Conservation (phyloP, 2,329 filamentous ascomycete genomes). For the Teratosphaeria epicoccoides region DNA sequence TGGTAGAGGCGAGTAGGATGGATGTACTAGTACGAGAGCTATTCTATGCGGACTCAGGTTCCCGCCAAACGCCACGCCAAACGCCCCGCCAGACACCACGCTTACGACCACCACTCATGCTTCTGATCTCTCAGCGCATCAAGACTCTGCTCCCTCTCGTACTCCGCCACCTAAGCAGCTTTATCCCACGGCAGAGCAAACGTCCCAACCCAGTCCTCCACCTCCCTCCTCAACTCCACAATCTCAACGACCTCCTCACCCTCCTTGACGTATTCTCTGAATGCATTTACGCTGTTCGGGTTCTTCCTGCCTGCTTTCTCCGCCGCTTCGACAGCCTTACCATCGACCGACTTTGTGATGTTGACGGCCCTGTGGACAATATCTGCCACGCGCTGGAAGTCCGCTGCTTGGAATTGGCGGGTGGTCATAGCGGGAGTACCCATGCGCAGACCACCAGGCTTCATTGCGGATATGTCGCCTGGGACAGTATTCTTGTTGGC, state of each 20-base stretch:
- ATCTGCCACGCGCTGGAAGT: conserved; percentile 78
- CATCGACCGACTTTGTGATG: conserved; percentile 67
- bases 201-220: conserved; percentile 59
- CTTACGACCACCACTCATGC: conserved; percentile 2
- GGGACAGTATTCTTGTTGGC: conserved; percentile 99
- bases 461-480: conserved; percentile 84
- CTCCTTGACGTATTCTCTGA: conserved; percentile 56
- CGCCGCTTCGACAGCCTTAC: conserved; percentile 57
- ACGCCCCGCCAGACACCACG: too few relatives aligned
- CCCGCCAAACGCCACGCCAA: too few relatives aligned
- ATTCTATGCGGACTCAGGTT: too few relatives aligned
- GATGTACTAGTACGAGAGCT: too few relatives aligned
- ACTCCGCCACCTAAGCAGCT: conserved; percentile 3
- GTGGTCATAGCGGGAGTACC: conserved; percentile 97
- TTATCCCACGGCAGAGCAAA: conserved; percentile 10
- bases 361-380: conserved; percentile 75
- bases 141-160: not conserved
- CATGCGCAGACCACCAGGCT: conserved; percentile 85
- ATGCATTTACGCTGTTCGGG: conserved; percentile 54
- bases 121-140: conserved; percentile 1
- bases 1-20: too few relatives aligned
- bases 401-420: conserved; percentile 76
- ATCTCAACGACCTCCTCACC: conserved; percentile 61
- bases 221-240: conserved; percentile 60
- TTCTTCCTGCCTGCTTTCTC: conserved; percentile 57